Evolutionary conservation across 305 asterid genomes (phyloP).

Genomic region (Solanum hybrid): DNA sequence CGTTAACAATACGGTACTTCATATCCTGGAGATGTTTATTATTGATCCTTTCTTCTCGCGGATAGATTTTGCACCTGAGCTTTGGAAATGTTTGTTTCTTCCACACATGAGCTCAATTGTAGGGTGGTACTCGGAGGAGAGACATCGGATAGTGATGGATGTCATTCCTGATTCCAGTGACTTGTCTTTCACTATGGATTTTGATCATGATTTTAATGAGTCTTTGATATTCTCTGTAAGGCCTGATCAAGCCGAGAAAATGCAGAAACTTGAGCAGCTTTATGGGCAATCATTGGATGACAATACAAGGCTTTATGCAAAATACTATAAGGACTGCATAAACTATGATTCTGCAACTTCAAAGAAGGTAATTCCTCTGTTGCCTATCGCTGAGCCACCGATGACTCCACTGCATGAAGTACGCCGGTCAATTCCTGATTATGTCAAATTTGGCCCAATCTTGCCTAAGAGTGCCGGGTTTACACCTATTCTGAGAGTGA

Average conservation of each 20-base stretch:
- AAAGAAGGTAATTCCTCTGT: slow-evolving; percentile 56
- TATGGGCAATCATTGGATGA: slow-evolving; percentile 74
- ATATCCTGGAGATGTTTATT: slow-evolving; percentile 56
- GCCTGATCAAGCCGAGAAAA: slow-evolving; percentile 76
- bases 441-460: slow-evolving; percentile 75
- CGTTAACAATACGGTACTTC: slow-evolving; percentile 34
- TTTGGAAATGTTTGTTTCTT: slow-evolving; percentile 62
- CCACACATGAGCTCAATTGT: slow-evolving; percentile 71
- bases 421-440: slow-evolving; percentile 51
- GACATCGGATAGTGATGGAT: slow-evolving; percentile 65
- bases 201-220: slow-evolving; percentile 52
- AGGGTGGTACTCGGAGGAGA: slow-evolving; percentile 74
- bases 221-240: slow-evolving; percentile 59
- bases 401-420: slow-evolving; percentile 67
- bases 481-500: slow-evolving; percentile 34
- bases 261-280: slow-evolving; percentile 47
- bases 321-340: slow-evolving; percentile 61
- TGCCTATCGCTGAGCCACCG: slow-evolving; percentile 82
- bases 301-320: slow-evolving; percentile 65
- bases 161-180: slow-evolving; percentile 58
- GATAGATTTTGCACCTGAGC: slow-evolving; percentile 77
- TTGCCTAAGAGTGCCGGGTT: slow-evolving; percentile 78
- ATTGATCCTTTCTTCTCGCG: slow-evolving; percentile 75
- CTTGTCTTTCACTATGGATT: slow-evolving; percentile 55
- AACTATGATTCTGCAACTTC: slow-evolving; percentile 47